Percentiles rank a stretch among this genome's conserved stretches.
Evolutionary conservation across 2,329 filamentous ascomycete genomes (phyloP).

Genomic region (Nothophoma quercina): DNA sequence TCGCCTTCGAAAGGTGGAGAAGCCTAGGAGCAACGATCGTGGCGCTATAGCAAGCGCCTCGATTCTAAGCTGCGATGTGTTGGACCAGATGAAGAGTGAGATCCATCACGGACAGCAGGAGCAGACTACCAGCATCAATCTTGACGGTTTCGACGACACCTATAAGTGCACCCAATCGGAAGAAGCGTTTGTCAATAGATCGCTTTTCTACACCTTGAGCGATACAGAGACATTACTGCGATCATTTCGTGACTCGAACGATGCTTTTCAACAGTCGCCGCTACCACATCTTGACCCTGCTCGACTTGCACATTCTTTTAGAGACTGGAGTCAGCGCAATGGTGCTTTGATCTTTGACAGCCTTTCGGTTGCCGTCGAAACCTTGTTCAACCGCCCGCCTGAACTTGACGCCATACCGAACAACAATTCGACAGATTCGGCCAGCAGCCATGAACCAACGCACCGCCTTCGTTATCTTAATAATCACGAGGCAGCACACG

Average conservation of each 20-base stretch:
- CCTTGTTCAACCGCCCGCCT: slow-evolving; percentile 47
- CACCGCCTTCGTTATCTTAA: slow-evolving; percentile 32
- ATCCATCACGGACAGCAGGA: slow-evolving; percentile 24
- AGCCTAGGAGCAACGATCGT: not conserved
- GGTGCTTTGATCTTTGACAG: slow-evolving; percentile 49
- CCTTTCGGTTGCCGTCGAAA: slow-evolving; percentile 41
- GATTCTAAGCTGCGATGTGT: slow-evolving; percentile 35
- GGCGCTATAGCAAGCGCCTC: slow-evolving; percentile 28
- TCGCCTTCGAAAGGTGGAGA: not conserved
- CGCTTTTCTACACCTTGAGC: slow-evolving; percentile 45
- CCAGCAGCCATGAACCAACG: not conserved
- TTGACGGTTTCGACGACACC: slow-evolving; percentile 33
- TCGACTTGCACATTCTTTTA: slow-evolving; percentile 41
- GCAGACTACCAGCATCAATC: slow-evolving; percentile 21
- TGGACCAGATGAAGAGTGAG: slow-evolving; percentile 42
- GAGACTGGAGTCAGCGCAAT: slow-evolving; percentile 43
- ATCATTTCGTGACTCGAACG: slow-evolving; percentile 43
- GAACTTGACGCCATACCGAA: slow-evolving; percentile 35
- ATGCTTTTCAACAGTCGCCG: slow-evolving; percentile 37
- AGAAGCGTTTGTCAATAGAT: slow-evolving; percentile 40
- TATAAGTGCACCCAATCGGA: slow-evolving; percentile 22
- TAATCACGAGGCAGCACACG: slow-evolving; percentile 50
- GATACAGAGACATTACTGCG: slow-evolving; percentile 41
- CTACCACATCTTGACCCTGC: slow-evolving; percentile 46
- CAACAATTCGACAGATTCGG: not conserved